Conservation (phyloP, 2,329 filamentous ascomycete species). For the Clarireedia hainanense region DNA sequence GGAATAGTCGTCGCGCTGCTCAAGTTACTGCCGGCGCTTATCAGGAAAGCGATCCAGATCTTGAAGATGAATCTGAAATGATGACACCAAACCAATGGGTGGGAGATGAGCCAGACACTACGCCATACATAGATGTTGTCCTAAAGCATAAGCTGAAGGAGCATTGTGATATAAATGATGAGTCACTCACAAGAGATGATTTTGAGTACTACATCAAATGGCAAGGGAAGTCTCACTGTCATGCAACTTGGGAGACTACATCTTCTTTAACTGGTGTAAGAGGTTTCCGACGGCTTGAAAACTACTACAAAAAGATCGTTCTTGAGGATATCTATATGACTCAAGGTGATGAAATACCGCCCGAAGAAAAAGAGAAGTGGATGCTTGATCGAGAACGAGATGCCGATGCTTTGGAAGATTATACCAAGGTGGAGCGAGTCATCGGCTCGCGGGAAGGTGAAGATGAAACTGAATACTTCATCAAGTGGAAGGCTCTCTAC, state of each 20-base stretch:
- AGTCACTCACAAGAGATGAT: constrained; percentile 58
- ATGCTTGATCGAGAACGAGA: constrained; percentile 91
- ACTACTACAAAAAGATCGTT: constrained; percentile 83
- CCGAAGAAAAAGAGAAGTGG: constrained; percentile 87
- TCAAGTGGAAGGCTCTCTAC: constrained; percentile 93
- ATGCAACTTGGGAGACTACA: constrained; percentile 89
- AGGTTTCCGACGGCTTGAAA: constrained; percentile 83
- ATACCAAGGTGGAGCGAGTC: constrained; percentile 85
- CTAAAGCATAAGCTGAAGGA: constrained; percentile 78
- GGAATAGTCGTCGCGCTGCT: constrained; percentile 79
- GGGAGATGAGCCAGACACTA: constrained; percentile 63
- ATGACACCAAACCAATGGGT: constrained; percentile 64
- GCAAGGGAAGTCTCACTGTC: constrained; percentile 90
- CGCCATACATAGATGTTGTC: constrained; percentile 83
- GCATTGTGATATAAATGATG: constrained; percentile 47
- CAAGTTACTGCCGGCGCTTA: constrained; percentile 58
- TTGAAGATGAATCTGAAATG: constrained; percentile 56
- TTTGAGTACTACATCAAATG: constrained; percentile 95
- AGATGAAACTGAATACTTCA: constrained; percentile 76
- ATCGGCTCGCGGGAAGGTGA: constrained; percentile 78
- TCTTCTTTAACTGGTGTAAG: constrained; percentile 68
- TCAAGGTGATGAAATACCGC: constrained; percentile 64
- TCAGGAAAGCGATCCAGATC: constrained; percentile 58
- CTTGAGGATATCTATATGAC: constrained; percentile 71
- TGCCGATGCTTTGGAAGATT: constrained; percentile 80